Evolutionary conservation across 805 yeast species (phyloP).

Genomic region (Metschnikowia colocasiae): DNA sequence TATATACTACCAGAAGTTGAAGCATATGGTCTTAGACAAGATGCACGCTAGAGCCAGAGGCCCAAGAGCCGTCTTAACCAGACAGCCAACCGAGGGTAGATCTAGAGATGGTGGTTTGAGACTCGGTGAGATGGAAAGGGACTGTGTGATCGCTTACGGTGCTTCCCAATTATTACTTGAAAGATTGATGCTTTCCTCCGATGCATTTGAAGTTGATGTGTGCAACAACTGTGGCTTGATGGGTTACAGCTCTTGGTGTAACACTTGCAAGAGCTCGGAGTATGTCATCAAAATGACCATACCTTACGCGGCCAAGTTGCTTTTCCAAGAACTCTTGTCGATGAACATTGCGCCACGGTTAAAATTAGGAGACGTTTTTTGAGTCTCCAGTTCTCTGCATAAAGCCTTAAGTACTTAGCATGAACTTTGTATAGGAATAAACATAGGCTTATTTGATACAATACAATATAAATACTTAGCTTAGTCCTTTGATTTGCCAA

Average conservation of each 20-base stretch:
- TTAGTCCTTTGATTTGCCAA: constrained; percentile 23
- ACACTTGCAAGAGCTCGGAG: constrained; percentile 89
- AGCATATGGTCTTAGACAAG: constrained; percentile 98
- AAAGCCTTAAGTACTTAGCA: background rate
- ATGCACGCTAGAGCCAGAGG: constrained; percentile 99
- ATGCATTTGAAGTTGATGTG: constrained; percentile 95
- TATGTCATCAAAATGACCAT: constrained; percentile 88
- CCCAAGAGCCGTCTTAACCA: constrained; percentile 94
- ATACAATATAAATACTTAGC: no score
- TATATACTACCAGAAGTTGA: constrained; percentile 93
- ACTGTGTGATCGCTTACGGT: constrained; percentile 98
- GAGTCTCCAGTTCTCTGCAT: constrained; percentile 6
- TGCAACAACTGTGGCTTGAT: constrained; percentile 92
- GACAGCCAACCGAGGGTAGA: constrained; percentile 94
- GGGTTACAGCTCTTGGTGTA: constrained; percentile 98
- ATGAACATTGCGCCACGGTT: constrained; percentile 98
- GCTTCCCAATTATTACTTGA: constrained; percentile 85
- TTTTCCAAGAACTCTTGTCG: constrained; percentile 95
- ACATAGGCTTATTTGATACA: background rate
- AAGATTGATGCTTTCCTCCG: constrained; percentile 93
- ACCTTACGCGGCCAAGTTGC: constrained; percentile 96
- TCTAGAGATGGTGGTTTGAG: constrained; percentile 98
- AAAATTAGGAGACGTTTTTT: constrained; percentile 82
- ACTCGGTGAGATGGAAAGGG: constrained; percentile 99
- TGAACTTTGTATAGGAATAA: background rate